These are phyloP conservation scores for Eucalyptus urophylla DNA, from an alignment of 345 rosid genomes.

Conservation along the genomic window DNA sequence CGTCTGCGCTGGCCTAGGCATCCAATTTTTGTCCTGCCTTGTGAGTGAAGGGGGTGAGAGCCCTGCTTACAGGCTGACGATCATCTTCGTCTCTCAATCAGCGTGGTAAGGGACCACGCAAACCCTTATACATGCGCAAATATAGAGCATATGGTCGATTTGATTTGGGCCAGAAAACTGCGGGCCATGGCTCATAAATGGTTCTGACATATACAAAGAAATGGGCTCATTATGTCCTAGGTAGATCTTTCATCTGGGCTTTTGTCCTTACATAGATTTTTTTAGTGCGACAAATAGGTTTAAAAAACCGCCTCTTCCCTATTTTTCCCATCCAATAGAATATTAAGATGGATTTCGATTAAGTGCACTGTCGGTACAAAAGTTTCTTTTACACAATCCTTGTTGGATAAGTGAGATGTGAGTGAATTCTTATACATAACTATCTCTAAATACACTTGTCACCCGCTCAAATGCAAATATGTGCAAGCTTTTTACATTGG, in stretches of 20 bases:
- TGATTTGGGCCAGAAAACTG: neutral
- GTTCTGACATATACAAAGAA: neutral
- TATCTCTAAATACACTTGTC: neutral
- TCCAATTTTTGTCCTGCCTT: neutral
- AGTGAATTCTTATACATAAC: neutral
- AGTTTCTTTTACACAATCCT: neutral
- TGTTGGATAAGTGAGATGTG: neutral
- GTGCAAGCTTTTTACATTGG: neutral
- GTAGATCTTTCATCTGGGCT: neutral
- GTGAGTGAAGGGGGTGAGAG: neutral
- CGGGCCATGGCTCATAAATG: neutral
- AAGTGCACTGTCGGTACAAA: neutral
- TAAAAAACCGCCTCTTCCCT: neutral
- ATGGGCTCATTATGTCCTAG: neutral
- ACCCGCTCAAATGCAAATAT: neutral
- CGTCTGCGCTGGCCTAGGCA: neutral
- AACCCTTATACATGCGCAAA: neutral
- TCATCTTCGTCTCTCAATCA: neutral
- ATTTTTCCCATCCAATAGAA: neutral
- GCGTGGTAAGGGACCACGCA: neutral
- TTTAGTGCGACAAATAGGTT: neutral
- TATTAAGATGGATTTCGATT: neutral
- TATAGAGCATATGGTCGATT: neutral
- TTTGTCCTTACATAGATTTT: neutral
- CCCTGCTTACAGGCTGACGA: neutral